phyloP scores from a whole-genome alignment of 1,139 yeast species.

The Lodderomyces theae region DNA sequence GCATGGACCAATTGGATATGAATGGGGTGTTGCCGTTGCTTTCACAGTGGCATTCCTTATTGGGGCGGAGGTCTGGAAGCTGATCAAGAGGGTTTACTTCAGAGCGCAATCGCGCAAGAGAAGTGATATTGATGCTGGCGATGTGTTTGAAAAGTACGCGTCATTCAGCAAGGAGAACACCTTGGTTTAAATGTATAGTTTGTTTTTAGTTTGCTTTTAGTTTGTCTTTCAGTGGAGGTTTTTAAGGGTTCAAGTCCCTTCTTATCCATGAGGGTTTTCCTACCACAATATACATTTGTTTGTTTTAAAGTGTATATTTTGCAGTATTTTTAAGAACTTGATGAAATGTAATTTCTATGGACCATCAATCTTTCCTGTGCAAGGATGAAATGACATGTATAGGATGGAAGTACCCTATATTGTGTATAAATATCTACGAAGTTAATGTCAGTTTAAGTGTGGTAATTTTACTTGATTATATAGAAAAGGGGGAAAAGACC shows the following conservation, averaged over 20 bases:
- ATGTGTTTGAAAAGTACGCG: constrained; percentile 52
- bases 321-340: too few relatives aligned
- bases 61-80: constrained; percentile 69
- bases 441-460: too few relatives aligned
- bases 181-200: constrained; percentile 16
- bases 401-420: too few relatives aligned
- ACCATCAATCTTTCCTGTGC: too few relatives aligned
- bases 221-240: constrained; percentile 2
- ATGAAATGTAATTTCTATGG: too few relatives aligned
- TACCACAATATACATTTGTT: not conserved
- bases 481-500: too few relatives aligned
- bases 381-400: too few relatives aligned
- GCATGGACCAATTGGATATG: constrained; percentile 73
- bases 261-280: constrained; percentile 8
- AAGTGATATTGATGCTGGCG: constrained; percentile 56
- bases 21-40: constrained; percentile 79
- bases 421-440: too few relatives aligned
- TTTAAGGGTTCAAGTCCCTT: constrained; percentile 8
- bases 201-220: not conserved
- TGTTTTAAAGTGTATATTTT: too few relatives aligned
- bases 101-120: constrained; percentile 36
- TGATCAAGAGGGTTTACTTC: constrained; percentile 56
- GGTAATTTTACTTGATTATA: too few relatives aligned
- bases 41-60: constrained; percentile 57
- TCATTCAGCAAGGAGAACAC: constrained; percentile 55